Percentiles rank a stretch among this genome's conserved stretches.
Conservation (phyloP, 805 yeast genomes). For the Starmerella gropengiesseri region DNA sequence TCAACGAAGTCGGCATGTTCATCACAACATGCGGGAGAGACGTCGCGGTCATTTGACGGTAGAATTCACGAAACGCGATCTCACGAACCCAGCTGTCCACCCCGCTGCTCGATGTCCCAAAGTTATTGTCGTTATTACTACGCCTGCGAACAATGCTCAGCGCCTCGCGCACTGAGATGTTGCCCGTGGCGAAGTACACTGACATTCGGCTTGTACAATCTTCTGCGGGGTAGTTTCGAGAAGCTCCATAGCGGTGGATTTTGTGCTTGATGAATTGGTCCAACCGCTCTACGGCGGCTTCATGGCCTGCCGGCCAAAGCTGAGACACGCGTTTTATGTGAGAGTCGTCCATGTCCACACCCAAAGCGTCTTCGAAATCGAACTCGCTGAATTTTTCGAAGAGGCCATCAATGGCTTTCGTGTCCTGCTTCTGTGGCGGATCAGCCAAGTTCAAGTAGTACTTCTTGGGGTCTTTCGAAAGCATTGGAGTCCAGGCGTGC, state of each 20-base stretch:
- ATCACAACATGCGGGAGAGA: constrained; percentile 44
- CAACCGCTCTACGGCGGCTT: constrained; percentile 27
- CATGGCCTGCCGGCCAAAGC: constrained; percentile 31
- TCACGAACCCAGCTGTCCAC: constrained; percentile 41
- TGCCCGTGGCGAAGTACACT: constrained; percentile 38
- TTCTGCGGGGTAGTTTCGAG: constrained; percentile 29
- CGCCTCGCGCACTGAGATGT: constrained; percentile 33
- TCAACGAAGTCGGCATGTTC: constrained; percentile 40
- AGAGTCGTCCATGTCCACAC: neutral
- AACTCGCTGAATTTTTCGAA: neutral
- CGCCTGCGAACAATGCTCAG: constrained; percentile 20
- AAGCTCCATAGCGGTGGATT: constrained; percentile 29
- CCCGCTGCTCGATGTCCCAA: constrained; percentile 27
- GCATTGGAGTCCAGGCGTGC: constrained; percentile 31
- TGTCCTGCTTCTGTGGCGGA: neutral
- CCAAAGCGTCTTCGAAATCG: constrained; percentile 12
- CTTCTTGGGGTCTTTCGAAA: constrained; percentile 22
- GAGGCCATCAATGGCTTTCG: neutral
- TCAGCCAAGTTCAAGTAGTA: constrained; percentile 3
- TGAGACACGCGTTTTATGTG: neutral
- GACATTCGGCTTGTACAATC: constrained; percentile 37
- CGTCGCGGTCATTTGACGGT: constrained; percentile 37
- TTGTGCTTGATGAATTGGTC: constrained; percentile 20
- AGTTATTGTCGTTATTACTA: constrained; percentile 24
- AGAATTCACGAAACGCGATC: constrained; percentile 51